Evolutionary conservation across 805 yeast species (phyloP).

Genomic region (Candida chilensis): DNA sequence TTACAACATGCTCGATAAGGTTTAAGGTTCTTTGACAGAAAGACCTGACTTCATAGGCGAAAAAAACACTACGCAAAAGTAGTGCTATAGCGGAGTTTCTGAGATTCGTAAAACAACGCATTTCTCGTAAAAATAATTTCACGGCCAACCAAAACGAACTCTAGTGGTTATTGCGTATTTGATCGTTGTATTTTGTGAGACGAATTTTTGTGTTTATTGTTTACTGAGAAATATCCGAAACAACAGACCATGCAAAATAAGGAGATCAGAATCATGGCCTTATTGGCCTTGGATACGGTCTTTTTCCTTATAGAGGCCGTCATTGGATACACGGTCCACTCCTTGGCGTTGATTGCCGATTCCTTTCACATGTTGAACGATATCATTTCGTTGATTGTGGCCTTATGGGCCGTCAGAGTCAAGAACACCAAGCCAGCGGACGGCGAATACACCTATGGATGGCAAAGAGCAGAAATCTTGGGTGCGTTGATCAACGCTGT

Average conservation of each 20-base stretch:
- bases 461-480: conserved; percentile 95
- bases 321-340: conserved; percentile 86
- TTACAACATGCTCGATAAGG: too few species aligned
- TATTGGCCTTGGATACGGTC: conserved; percentile 66
- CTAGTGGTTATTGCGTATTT: too few species aligned
- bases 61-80: too few species aligned
- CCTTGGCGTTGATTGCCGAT: conserved; percentile 91
- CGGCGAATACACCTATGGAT: conserved; percentile 88
- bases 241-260: conserved; percentile 38
- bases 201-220: too few species aligned
- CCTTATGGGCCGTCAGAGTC: conserved; percentile 93
- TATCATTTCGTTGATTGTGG: conserved; percentile 79
- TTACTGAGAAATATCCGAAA: too few species aligned
- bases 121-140: too few species aligned
- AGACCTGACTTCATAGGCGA: too few species aligned
- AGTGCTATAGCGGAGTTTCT: too few species aligned
- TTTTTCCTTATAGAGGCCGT: conserved; percentile 83
- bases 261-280: conserved; percentile 62
- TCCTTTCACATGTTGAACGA: conserved; percentile 98
- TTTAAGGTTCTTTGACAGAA: too few species aligned
- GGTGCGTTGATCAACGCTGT: conserved; percentile 95
- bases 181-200: too few species aligned
- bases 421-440: conserved; percentile 78
- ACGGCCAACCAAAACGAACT: too few species aligned
- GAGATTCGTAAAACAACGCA: too few species aligned